Conservation (phyloP, 2,329 filamentous ascomycete genomes). For the Biscogniauxia mediterranea region DNA sequence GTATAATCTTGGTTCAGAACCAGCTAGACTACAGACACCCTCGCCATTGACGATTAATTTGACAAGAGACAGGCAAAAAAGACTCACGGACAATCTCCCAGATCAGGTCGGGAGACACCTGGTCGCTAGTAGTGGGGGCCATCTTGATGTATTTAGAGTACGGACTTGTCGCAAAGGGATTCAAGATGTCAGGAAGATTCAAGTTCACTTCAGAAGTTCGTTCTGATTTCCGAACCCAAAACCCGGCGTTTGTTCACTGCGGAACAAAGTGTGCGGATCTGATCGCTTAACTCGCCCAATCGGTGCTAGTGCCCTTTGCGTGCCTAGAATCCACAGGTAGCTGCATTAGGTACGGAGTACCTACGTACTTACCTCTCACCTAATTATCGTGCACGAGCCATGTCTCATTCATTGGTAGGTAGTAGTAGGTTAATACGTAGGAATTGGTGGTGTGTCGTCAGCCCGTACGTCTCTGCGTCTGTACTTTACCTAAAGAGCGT, state of each 20-base stretch:
- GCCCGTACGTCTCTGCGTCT: background rate
- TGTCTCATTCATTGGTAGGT: no score
- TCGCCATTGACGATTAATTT: background rate
- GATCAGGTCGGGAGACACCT: constrained; percentile 86
- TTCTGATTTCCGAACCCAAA: constrained; percentile 27
- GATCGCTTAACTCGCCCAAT: constrained; percentile 33
- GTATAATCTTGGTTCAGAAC: constrained; percentile 7
- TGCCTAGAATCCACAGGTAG: no score
- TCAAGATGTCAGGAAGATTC: constrained; percentile 9
- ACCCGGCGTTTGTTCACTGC: constrained; percentile 6
- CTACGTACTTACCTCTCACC: no score
- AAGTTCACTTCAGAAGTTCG: constrained; percentile 11
- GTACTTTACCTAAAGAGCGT: background rate
- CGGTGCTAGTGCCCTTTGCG: constrained; percentile 17
- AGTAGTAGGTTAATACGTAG: no score
- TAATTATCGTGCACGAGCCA: no score
- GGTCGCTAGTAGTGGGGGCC: constrained; percentile 54
- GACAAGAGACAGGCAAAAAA: background rate
- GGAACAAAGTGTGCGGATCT: constrained; percentile 29
- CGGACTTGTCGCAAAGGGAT: constrained; percentile 4
- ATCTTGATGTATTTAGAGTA: constrained; percentile 48
- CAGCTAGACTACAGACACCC: background rate
- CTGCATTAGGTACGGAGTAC: no score
- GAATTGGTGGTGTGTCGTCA: constrained; percentile 4
- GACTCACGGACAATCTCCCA: constrained; percentile 94